These are phyloP conservation scores for Pilasporangium apinafurcum DNA, from an alignment of 352 stramenopile genomes.

Conservation along the genomic window DNA sequence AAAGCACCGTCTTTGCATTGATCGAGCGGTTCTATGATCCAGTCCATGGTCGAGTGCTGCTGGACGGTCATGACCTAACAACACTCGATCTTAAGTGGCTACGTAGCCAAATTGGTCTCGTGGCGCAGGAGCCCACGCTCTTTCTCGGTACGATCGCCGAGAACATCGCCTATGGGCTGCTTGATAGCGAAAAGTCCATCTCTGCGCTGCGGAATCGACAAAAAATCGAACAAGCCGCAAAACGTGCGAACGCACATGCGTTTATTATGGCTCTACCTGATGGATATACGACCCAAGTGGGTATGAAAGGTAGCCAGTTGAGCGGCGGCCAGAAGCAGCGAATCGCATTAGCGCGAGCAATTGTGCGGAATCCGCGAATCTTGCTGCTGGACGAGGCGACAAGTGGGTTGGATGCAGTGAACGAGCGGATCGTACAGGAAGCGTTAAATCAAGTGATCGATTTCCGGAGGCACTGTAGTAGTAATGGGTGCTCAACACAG, in stretches of 20 bases:
- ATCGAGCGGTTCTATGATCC: slow-evolving; percentile 28
- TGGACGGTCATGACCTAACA: slow-evolving; percentile 13
- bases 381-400: slow-evolving; percentile 21
- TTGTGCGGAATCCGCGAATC: slow-evolving; percentile 14
- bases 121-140: slow-evolving; percentile 66
- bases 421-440: slow-evolving; percentile 40
- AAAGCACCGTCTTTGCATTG: slow-evolving; percentile 21
- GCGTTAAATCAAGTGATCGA: slow-evolving; percentile 19
- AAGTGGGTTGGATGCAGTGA: slow-evolving; percentile 14
- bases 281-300: slow-evolving; percentile 59
- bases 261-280: slow-evolving; percentile 78
- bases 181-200: too few species aligned
- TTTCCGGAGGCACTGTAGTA: too few species aligned
- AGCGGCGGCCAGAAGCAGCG: slow-evolving; percentile 30
- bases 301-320: slow-evolving; percentile 23
- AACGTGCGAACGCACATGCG: slow-evolving; percentile 21
- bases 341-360: slow-evolving; percentile 17
- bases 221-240: slow-evolving; percentile 40
- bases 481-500: too few species aligned
- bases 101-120: slow-evolving; percentile 15
- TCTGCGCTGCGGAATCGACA: slow-evolving; percentile 2
- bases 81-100: slow-evolving; percentile 21
- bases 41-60: slow-evolving; percentile 8
- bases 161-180: slow-evolving; percentile 47
- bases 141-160: slow-evolving; percentile 28